Conservation (phyloP, 2,329 filamentous ascomycete genomes). For the Cladophialophora carrionii region DNA sequence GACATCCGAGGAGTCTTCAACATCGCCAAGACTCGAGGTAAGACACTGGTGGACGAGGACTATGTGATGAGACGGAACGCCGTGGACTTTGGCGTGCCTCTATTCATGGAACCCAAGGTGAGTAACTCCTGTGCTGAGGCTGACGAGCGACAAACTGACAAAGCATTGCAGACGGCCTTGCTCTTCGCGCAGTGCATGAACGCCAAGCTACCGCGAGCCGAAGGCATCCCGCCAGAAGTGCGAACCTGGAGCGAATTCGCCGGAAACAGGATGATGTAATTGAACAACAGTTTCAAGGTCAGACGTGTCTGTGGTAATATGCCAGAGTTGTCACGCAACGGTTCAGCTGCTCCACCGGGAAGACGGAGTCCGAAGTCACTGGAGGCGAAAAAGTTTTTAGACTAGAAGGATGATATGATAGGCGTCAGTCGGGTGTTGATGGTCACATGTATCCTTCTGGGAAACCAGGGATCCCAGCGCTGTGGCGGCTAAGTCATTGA, state of each 20-base stretch:
- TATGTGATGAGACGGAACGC: constrained; percentile 99
- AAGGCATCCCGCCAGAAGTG: constrained; percentile 89
- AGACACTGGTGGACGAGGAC: constrained; percentile 85
- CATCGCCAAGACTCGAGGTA: constrained; percentile 79
- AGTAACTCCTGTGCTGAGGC: constrained; percentile 3
- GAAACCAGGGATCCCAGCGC: background rate
- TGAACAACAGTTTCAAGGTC: background rate
- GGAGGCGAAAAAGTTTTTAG: constrained; percentile 8
- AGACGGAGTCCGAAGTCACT: background rate
- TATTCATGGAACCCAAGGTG: constrained; percentile 60
- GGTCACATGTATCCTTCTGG: background rate
- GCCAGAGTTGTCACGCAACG: background rate
- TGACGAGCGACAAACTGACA: constrained; percentile 41
- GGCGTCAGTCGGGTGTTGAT: background rate
- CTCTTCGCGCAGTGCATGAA: constrained; percentile 97
- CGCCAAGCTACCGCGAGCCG: constrained; percentile 86
- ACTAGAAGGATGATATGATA: constrained; percentile 1
- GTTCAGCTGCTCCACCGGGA: background rate
- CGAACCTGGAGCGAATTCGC: constrained; percentile 95
- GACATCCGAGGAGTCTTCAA: constrained; percentile 97
- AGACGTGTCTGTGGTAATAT: background rate
- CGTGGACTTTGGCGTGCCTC: constrained; percentile 94
- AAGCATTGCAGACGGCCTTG: constrained; percentile 72
- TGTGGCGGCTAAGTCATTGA: constrained; percentile 3
- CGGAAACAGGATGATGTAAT: constrained; percentile 62